Evolutionary conservation across 148 eudicot species (phyloP).

Genomic region (Chenopodium berlandieri): DNA sequence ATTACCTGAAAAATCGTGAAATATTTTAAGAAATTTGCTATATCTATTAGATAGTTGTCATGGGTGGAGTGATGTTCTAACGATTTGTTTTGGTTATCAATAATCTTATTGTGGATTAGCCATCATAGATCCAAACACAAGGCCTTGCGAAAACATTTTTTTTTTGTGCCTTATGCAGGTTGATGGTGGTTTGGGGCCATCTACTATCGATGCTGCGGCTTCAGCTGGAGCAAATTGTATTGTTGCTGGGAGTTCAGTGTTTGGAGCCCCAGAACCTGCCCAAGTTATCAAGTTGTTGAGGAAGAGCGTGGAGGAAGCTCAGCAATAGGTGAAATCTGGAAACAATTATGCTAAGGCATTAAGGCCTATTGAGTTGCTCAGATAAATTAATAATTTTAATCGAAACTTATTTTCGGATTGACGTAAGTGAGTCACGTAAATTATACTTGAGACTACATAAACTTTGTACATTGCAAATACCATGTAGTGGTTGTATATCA

Average conservation of each 20-base stretch:
- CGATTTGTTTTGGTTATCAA: neutral
- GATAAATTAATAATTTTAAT: neutral
- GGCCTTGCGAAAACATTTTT: neutral
- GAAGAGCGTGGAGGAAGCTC: constrained; percentile 56
- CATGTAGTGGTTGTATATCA: neutral
- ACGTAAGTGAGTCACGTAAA: neutral
- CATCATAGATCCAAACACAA: neutral
- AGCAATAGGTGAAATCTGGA: constrained; percentile 15
- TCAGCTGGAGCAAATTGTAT: constrained; percentile 95
- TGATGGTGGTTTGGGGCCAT: constrained; percentile 94
- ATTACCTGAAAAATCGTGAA: too few relatives aligned
- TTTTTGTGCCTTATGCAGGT: constrained; percentile 45
- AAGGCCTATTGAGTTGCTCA: neutral
- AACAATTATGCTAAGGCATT: neutral
- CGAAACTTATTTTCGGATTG: neutral
- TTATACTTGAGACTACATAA: neutral
- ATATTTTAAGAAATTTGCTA: neutral
- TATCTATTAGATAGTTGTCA: neutral
- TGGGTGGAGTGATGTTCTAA: neutral
- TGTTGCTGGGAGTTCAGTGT: constrained; percentile 95
- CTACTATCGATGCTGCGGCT: constrained; percentile 78
- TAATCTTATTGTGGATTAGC: neutral
- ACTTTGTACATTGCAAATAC: neutral
- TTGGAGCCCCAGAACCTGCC: constrained; percentile 85
- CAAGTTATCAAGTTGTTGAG: constrained; percentile 75